phyloP scores from a whole-genome alignment of 2,329 filamentous ascomycete species.

The Oidium heveae region DNA sequence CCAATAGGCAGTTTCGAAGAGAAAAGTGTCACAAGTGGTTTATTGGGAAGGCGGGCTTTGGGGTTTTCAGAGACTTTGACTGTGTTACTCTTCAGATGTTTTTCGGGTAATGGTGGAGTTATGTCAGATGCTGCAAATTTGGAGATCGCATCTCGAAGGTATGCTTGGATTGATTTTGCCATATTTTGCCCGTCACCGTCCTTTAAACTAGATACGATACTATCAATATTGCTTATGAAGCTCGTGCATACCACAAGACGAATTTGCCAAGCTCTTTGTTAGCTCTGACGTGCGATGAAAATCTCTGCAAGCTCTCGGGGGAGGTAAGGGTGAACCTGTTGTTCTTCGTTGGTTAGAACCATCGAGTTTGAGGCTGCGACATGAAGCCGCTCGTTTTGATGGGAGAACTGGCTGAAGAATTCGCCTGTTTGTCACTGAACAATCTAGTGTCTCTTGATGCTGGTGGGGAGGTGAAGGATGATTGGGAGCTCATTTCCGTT shows the following conservation, averaged over 20 bases:
- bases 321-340: neutral
- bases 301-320: neutral
- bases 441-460: neutral
- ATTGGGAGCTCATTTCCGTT: neutral
- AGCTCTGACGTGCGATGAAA: neutral
- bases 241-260: neutral
- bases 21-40: neutral
- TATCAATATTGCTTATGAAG: neutral
- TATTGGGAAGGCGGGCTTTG: neutral
- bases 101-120: neutral
- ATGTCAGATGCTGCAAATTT: neutral
- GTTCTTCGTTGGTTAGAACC: neutral
- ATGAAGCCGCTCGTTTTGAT: no score
- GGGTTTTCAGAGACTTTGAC: neutral
- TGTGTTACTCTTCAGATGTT: neutral
- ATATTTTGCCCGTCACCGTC: neutral
- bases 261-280: neutral
- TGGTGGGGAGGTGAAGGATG: neutral
- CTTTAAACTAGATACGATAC: neutral
- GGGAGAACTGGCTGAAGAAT: no score
- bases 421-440: no score
- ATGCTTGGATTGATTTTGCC: neutral
- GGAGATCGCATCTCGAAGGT: neutral
- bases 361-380: neutral
- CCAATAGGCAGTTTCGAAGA: neutral